phyloP scores from a whole-genome alignment of 2,329 filamentous ascomycete species.

The Karstenula rhodostoma region DNA sequence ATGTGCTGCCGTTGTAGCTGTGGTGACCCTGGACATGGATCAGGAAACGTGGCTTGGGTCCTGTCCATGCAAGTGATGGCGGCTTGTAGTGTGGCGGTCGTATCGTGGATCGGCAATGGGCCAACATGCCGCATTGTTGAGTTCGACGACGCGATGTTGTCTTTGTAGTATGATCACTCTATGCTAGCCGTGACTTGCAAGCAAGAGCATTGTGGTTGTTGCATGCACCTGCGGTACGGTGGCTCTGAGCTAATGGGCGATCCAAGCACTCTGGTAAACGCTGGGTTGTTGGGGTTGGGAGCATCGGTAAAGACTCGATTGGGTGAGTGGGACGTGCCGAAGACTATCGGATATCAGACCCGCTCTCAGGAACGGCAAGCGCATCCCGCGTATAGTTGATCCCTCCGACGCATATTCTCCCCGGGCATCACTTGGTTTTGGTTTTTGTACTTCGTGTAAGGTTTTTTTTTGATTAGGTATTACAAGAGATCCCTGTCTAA shows the following conservation, averaged over 20 bases:
- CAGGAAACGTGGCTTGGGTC: neutral
- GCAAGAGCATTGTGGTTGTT: neutral
- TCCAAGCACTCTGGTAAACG: too few species aligned
- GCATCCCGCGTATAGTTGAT: too few species aligned
- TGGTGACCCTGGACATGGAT: neutral
- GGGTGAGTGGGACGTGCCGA: too few species aligned
- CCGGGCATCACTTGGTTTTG: too few species aligned
- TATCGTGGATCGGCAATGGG: neutral
- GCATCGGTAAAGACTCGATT: too few species aligned
- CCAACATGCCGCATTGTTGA: neutral
- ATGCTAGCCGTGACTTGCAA: neutral
- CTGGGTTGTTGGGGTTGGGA: too few species aligned
- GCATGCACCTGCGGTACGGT: too few species aligned
- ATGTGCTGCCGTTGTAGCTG: neutral
- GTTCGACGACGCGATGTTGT: neutral
- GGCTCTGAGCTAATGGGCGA: too few species aligned
- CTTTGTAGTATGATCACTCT: neutral
- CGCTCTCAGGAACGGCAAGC: too few species aligned
- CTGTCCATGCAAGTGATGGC: neutral
- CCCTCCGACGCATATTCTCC: too few species aligned
- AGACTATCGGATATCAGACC: too few species aligned
- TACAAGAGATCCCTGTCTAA: neutral
- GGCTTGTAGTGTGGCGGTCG: neutral
- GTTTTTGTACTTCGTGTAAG: neutral
- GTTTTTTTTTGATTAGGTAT: neutral